phyloP scores from a whole-genome alignment of 805 yeast species.

The Cyberlindnera maritima region DNA sequence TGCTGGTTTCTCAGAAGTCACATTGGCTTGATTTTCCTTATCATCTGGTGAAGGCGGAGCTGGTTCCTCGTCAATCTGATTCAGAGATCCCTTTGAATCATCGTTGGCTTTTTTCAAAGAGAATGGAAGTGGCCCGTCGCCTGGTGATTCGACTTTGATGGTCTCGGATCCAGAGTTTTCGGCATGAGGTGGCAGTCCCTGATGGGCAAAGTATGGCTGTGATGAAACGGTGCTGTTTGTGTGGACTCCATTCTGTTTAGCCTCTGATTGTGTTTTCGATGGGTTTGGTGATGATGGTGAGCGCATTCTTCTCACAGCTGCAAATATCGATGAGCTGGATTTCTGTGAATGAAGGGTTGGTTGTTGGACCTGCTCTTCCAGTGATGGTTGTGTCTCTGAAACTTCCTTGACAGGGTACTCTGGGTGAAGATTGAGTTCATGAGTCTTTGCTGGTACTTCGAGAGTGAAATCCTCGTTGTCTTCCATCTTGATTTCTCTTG shows the following conservation, averaged over 20 bases:
- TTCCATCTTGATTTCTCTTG: conserved; percentile 10
- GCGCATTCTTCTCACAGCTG: conserved; percentile 31
- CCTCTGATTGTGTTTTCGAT: conserved; percentile 1
- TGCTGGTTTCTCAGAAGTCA: conserved; percentile 85
- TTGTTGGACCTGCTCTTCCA: conserved; percentile 10
- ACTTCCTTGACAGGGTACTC: conserved; percentile 12
- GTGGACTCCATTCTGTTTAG: neutral
- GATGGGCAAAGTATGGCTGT: conserved; percentile 55
- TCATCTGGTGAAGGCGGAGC: conserved; percentile 32
- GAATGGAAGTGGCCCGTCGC: conserved; percentile 32
- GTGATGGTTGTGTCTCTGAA: conserved; percentile 1
- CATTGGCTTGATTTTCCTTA: conserved; percentile 65
- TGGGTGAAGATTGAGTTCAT: conserved; percentile 12
- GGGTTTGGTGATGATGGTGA: conserved; percentile 34
- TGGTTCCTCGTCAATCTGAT: conserved; percentile 35
- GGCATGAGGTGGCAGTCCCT: conserved; percentile 57
- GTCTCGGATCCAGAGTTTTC: conserved; percentile 11
- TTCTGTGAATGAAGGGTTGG: conserved; percentile 7
- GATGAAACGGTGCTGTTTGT: conserved; percentile 24
- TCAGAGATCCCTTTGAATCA: conserved; percentile 25
- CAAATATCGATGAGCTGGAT: conserved; percentile 12
- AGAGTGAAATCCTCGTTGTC: conserved; percentile 12
- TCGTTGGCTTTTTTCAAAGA: conserved; percentile 27
- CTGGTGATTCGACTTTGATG: conserved; percentile 10
- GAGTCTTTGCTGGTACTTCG: conserved; percentile 17